Conservation (phyloP, 495 filamentous ascomycete genomes). For the Umbilicaria muhlenbergii region DNA sequence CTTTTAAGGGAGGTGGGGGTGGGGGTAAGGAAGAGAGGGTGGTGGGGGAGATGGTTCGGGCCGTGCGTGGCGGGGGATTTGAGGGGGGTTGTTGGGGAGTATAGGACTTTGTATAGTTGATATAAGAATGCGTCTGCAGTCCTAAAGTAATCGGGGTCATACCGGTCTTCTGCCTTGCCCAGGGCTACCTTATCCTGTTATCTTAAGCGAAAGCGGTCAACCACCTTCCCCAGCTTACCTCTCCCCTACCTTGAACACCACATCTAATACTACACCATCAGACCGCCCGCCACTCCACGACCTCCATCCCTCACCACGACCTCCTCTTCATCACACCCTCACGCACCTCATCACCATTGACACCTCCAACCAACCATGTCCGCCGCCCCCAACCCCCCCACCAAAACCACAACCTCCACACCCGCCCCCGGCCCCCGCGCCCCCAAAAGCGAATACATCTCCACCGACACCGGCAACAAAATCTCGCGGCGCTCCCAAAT, state of each 20-base stretch:
- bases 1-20: constrained; percentile 20
- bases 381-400: constrained; percentile 26
- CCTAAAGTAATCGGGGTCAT: too few relatives aligned
- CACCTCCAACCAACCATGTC: constrained; percentile 26
- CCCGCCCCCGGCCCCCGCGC: constrained; percentile 12
- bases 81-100: constrained; percentile 15
- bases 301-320: too few relatives aligned
- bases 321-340: background rate
- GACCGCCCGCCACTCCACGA: too few relatives aligned
- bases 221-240: too few relatives aligned
- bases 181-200: too few relatives aligned
- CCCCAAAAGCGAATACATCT: constrained; percentile 26
- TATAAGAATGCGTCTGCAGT: too few relatives aligned
- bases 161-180: too few relatives aligned
- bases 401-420: constrained; percentile 23
- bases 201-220: too few relatives aligned
- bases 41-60: constrained; percentile 13
- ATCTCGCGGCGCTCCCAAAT: constrained; percentile 82
- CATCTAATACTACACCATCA: too few relatives aligned
- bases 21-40: constrained; percentile 10
- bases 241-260: too few relatives aligned
- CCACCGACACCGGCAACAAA: constrained; percentile 85
- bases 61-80: constrained; percentile 18
- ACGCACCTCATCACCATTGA: background rate
- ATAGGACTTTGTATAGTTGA: constrained; percentile 4